phyloP scores from a whole-genome alignment of 352 stramenopile genomes.

The Phytophthora litchii region DNA sequence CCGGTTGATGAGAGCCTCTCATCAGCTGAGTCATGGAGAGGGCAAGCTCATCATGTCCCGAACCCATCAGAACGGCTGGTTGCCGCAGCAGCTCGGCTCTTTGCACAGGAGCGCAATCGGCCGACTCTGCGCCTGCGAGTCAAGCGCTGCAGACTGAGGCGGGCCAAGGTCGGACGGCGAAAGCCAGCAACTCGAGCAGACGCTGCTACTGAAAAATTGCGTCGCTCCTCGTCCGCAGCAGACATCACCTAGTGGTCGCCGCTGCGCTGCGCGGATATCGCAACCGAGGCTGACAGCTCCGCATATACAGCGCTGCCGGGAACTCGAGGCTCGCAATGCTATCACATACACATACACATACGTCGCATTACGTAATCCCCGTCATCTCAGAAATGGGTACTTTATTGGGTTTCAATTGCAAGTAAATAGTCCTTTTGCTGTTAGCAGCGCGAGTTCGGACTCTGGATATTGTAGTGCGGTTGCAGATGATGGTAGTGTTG shows the following conservation, averaged over 20 bases:
- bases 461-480: too few species aligned
- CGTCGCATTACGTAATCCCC: constrained; percentile 11
- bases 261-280: constrained; percentile 3
- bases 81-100: too few species aligned
- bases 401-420: too few species aligned
- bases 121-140: too few species aligned
- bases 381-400: constrained; percentile 3
- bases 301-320: too few species aligned
- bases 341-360: too few species aligned
- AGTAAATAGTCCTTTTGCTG: too few species aligned
- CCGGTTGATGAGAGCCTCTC: too few species aligned
- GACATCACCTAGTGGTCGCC: not conserved
- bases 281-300: not conserved
- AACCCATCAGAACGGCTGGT: constrained; percentile 19
- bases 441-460: too few species aligned
- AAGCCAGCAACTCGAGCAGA: constrained; percentile 3
- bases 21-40: too few species aligned
- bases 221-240: not conserved
- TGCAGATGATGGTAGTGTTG: not conserved
- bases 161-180: constrained; percentile 17
- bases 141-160: constrained; percentile 20
- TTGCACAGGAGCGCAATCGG: not conserved
- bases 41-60: constrained; percentile 3
- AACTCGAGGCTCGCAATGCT: too few species aligned
- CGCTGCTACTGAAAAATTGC: not conserved